phyloP scores from a whole-genome alignment of 495 filamentous ascomycete species.

The Aspergillus wentii region DNA sequence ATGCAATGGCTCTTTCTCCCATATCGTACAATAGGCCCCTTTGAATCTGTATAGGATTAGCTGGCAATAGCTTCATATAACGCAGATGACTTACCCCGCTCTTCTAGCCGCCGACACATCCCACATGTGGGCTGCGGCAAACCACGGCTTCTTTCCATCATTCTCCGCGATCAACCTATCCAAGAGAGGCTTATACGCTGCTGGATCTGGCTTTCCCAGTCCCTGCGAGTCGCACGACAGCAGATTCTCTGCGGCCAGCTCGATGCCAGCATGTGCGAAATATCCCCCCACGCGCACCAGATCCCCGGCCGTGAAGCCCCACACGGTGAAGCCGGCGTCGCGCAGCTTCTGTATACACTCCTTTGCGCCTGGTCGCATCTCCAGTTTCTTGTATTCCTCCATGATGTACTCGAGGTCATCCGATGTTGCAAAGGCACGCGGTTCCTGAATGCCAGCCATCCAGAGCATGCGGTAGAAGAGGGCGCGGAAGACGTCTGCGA shows the following conservation, averaged over 20 bases:
- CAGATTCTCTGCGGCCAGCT: slow-evolving; percentile 31
- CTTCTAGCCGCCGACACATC: slow-evolving; percentile 20
- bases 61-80: not conserved
- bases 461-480: slow-evolving; percentile 29
- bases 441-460: slow-evolving; percentile 18
- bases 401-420: slow-evolving; percentile 22
- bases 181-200: slow-evolving; percentile 16
- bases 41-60: slow-evolving; percentile 18
- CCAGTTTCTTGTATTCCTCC: slow-evolving; percentile 17
- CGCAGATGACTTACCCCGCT: slow-evolving; percentile 12
- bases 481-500: slow-evolving; percentile 17
- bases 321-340: slow-evolving; percentile 29
- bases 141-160: slow-evolving; percentile 20
- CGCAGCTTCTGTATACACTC: slow-evolving; percentile 29
- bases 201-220: slow-evolving; percentile 21
- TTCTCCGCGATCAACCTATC: slow-evolving; percentile 14
- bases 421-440: slow-evolving; percentile 18
- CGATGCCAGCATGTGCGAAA: slow-evolving; percentile 24
- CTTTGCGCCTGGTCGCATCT: slow-evolving; percentile 18
- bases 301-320: slow-evolving; percentile 34
- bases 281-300: slow-evolving; percentile 25
- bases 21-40: slow-evolving; percentile 26
- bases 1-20: slow-evolving; percentile 25
- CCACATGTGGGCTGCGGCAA: slow-evolving; percentile 28
- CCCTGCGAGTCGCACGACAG: slow-evolving; percentile 20